Percentiles rank a stretch among this genome's conserved stretches.
Conservation (phyloP, 306 rosid species). For the Cyamopsis tetragonoloba region DNA sequence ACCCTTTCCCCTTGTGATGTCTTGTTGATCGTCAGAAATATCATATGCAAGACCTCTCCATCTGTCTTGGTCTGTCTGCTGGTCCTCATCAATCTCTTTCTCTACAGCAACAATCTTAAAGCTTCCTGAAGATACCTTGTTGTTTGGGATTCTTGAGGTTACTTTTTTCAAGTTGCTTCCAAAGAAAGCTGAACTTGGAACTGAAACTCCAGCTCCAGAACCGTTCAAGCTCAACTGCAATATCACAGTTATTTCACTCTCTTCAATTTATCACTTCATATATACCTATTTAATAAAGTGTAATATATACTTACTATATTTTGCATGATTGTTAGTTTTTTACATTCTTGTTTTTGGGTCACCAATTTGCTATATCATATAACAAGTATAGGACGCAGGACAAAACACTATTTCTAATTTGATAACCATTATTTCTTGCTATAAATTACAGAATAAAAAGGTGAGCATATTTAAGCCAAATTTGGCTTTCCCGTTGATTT, state of each 20-base stretch:
- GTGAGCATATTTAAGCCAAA: neutral
- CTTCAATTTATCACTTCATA: too few species aligned
- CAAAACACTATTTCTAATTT: neutral
- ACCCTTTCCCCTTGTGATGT: constrained; percentile 97
- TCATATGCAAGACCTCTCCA: constrained; percentile 79
- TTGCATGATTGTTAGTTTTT: neutral
- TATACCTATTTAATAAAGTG: too few species aligned
- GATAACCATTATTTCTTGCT: neutral
- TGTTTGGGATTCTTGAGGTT: constrained; percentile 41
- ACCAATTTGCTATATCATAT: neutral
- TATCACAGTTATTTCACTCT: neutral
- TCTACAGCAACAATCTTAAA: constrained; percentile 55
- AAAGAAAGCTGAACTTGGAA: constrained; percentile 60
- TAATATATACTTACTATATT: too few species aligned
- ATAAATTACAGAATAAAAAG: neutral
- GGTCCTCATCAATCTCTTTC: constrained; percentile 39
- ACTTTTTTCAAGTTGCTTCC: constrained; percentile 83
- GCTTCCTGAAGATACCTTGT: constrained; percentile 47
- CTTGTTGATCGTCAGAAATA: constrained; percentile 86
- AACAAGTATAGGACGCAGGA: neutral
- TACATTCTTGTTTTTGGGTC: too few species aligned
- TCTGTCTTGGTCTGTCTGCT: constrained; percentile 62
- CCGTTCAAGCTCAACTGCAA: constrained; percentile 68
- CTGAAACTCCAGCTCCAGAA: constrained; percentile 47
- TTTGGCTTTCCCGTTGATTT: too few species aligned